Percentiles rank a stretch among this genome's conserved stretches.
These are phyloP conservation scores for Coprinopsis marcescibilis DNA, from an alignment of 768 basidiomycete species.

Conservation along the genomic window DNA sequence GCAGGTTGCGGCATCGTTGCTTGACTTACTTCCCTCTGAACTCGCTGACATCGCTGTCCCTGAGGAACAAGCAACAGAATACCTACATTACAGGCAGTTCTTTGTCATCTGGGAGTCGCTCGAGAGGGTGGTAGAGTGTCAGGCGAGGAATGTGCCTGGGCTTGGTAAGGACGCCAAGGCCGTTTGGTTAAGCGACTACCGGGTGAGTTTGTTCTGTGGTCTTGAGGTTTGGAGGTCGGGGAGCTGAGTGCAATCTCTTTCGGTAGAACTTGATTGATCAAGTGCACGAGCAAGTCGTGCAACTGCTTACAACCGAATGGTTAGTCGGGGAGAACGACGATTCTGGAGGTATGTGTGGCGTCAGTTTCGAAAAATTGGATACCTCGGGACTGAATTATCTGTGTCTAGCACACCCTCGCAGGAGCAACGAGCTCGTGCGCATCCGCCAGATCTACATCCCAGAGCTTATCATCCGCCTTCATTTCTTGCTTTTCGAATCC, in stretches of 20 bases:
- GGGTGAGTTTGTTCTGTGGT: slow-evolving; percentile 29
- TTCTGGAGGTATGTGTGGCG: slow-evolving; percentile 28
- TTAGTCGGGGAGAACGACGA: slow-evolving; percentile 50
- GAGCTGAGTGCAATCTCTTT: slow-evolving; percentile 2
- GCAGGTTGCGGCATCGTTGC: slow-evolving; percentile 54
- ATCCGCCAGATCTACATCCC: slow-evolving; percentile 88
- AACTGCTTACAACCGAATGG: slow-evolving; percentile 76
- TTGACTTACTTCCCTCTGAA: slow-evolving; percentile 58
- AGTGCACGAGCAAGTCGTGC: slow-evolving; percentile 58
- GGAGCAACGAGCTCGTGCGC: slow-evolving; percentile 64
- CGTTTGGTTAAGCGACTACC: slow-evolving; percentile 63
- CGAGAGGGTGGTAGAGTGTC: slow-evolving; percentile 54
- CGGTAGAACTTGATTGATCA: slow-evolving; percentile 54
- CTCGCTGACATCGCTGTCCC: slow-evolving; percentile 58
- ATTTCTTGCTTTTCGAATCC: slow-evolving; percentile 64
- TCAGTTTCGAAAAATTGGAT: background rate
- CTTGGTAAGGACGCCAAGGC: slow-evolving; percentile 54
- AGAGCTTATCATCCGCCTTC: slow-evolving; percentile 82
- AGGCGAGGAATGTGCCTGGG: slow-evolving; percentile 49
- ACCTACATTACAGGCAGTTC: slow-evolving; percentile 75
- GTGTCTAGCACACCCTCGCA: slow-evolving; percentile 37
- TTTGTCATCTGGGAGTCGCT: slow-evolving; percentile 70
- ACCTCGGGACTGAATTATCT: background rate
- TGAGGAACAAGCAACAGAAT: slow-evolving; percentile 69
- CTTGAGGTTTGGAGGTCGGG: background rate